Conservation (phyloP, 345 rosid genomes). For the Anacardium occidentale region DNA sequence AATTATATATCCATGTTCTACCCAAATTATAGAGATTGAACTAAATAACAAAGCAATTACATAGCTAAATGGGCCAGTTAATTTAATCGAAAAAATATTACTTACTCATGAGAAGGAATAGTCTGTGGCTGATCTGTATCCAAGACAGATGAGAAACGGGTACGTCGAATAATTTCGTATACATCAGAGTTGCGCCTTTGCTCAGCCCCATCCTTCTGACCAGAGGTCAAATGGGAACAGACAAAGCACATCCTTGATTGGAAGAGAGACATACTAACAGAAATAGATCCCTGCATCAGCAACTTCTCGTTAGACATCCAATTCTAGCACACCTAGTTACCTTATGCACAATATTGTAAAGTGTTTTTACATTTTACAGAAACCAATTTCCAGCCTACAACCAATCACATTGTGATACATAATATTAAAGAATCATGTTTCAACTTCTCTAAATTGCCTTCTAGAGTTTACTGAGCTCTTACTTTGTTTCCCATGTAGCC, state of each 20-base stretch:
- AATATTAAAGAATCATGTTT: background rate
- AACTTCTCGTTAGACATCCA: constrained; percentile 23
- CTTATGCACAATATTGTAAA: background rate
- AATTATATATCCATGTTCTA: constrained; percentile 13
- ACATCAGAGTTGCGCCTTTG: constrained; percentile 92
- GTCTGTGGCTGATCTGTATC: constrained; percentile 76
- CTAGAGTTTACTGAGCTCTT: constrained; percentile 1
- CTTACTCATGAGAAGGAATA: constrained; percentile 92
- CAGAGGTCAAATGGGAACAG: constrained; percentile 96
- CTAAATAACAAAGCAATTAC: background rate
- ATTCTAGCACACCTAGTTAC: constrained; percentile 3
- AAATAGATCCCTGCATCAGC: constrained; percentile 88
- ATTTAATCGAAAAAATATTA: constrained; percentile 4
- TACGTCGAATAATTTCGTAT: constrained; percentile 72
- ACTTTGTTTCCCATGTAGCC: constrained; percentile 99
- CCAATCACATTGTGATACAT: constrained; percentile 3
- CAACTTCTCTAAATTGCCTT: constrained; percentile 3
- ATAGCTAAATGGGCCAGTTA: constrained; percentile 2
- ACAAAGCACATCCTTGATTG: constrained; percentile 96
- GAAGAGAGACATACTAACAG: constrained; percentile 88
- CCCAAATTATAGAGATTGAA: background rate
- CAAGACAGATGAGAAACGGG: constrained; percentile 67
- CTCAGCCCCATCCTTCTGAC: constrained; percentile 89
- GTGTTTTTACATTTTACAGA: too few species aligned
- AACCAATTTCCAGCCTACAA: background rate